Conservation (phyloP, 805 yeast genomes). For the Huiozyma naganishii region DNA sequence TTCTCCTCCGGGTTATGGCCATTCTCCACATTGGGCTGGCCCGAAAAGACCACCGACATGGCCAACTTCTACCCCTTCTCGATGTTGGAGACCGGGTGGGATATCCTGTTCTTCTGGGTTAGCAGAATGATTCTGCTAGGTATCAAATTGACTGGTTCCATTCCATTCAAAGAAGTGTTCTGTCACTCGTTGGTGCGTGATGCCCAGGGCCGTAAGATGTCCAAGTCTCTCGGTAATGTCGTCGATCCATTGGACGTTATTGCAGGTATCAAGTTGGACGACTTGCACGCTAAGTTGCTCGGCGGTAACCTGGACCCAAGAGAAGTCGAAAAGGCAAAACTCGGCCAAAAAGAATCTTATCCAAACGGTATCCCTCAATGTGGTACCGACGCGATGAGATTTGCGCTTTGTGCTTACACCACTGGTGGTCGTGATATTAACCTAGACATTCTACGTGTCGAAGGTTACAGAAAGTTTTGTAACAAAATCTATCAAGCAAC, state of each 20-base stretch:
- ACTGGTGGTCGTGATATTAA: constrained; percentile 98
- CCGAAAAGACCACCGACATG: constrained; percentile 64
- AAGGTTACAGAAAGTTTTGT: constrained; percentile 98
- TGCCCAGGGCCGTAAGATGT: constrained; percentile 98
- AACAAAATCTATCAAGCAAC: constrained; percentile 99
- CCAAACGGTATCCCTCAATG: constrained; percentile 98
- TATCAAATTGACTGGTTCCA: constrained; percentile 75
- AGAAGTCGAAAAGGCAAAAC: constrained; percentile 77
- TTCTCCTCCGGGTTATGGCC: constrained; percentile 98
- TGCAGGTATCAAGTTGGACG: constrained; percentile 70
- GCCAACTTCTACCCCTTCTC: constrained; percentile 79
- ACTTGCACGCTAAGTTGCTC: constrained; percentile 64
- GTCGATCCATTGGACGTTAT: constrained; percentile 94
- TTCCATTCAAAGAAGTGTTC: constrained; percentile 94
- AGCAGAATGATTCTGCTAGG: constrained; percentile 91
- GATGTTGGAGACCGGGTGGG: constrained; percentile 98
- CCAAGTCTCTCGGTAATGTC: constrained; percentile 94
- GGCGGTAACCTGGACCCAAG: constrained; percentile 81
- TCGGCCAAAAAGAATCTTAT: constrained; percentile 80
- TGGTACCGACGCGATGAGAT: constrained; percentile 97
- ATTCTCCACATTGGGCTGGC: constrained; percentile 95
- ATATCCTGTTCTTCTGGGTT: constrained; percentile 97
- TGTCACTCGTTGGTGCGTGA: constrained; percentile 98
- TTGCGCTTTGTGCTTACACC: constrained; percentile 95
- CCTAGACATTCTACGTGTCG: constrained; percentile 90